Evolutionary conservation across 345 rosid species (phyloP), one percentile per base, ranked within the genome.

Genomic region (Bruguiera gymnorhiza): DNA sequence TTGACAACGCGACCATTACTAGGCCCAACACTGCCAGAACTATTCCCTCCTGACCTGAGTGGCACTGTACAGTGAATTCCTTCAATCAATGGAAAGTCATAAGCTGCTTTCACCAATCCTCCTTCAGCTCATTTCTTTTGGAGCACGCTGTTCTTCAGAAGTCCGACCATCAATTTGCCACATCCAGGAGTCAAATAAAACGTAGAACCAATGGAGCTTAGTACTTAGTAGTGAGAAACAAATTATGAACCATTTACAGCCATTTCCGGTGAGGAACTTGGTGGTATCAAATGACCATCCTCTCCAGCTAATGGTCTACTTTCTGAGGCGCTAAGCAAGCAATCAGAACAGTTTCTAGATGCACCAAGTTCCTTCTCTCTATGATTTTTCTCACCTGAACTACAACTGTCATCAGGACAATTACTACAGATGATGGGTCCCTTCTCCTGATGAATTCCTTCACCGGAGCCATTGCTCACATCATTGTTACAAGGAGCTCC

Each of bases 231-330:
- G 63, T 37, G 20, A 32, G 18, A 24, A 20, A 73, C 60, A 32
- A 60, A 23, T 86, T 74, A 95, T 46, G 97, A 88, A 75, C 99
- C 99, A 76, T 88, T 92, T 78, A 92, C 94, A 51, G 96, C 84
- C 99, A 92, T 92, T 78, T 95, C 98, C 2, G 97, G 87, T 30
- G 98, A 88, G 51, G 99, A 86, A 60, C 85, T 87, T 18, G 89
- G 88, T 3, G 92, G 83, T 77, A 89, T 79, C 78, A 88, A 80
- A 7, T 84, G 76, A 34, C 80, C 71, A 65, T 90, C 94, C 64
- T 95, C 98, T 39, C 83, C 89, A 23, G 83, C 71, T 60, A 82
- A 79, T 19, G 80, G 93, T 66, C 85, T 72, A 52, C 76, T 83
- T 58, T 85, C 93, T 64, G 87, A 74, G 56, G 81, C 54, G 70